A percentile compares a stretch with the other conserved stretches of the same genome.
phyloP scores from a whole-genome alignment of 2,329 filamentous ascomycete species.

The Colletotrichum gloeosporioides region DNA sequence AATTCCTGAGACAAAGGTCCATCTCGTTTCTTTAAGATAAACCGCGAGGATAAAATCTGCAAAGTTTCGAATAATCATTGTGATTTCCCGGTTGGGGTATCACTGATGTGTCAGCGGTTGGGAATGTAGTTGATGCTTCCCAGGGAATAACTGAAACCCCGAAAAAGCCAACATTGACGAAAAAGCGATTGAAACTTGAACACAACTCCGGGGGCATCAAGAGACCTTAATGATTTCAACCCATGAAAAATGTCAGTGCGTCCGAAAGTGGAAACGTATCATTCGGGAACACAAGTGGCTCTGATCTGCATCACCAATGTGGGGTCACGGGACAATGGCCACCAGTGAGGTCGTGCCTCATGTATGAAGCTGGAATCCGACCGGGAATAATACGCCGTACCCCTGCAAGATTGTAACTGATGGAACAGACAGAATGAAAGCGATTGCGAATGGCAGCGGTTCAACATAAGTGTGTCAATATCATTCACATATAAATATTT shows the following conservation, averaged over 20 bases:
- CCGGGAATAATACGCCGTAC: not conserved
- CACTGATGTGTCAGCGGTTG: no score
- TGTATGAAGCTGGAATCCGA: not conserved
- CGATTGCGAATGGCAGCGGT: not conserved
- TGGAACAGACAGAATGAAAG: not conserved
- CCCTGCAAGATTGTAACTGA: not conserved
- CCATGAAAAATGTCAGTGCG: not conserved
- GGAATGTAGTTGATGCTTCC: no score
- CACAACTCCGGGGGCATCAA: not conserved
- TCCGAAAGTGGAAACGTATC: not conserved
- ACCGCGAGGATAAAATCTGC: no score
- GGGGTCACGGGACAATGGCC: not conserved
- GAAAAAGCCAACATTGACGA: not conserved
- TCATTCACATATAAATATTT: not conserved
- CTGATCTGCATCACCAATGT: not conserved
- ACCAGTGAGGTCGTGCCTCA: not conserved
- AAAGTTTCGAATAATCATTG: fast-evolving
- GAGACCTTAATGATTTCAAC: not conserved
- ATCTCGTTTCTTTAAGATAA: fast-evolving
- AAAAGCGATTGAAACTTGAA: not conserved
- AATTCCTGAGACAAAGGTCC: fast-evolving
- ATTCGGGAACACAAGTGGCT: not conserved
- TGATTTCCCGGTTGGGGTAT: not conserved
- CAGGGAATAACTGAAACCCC: not conserved
- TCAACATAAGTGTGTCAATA: not conserved